Evolutionary conservation across 106 monocot species (phyloP).

Genomic region (Iris macrosiphon): DNA sequence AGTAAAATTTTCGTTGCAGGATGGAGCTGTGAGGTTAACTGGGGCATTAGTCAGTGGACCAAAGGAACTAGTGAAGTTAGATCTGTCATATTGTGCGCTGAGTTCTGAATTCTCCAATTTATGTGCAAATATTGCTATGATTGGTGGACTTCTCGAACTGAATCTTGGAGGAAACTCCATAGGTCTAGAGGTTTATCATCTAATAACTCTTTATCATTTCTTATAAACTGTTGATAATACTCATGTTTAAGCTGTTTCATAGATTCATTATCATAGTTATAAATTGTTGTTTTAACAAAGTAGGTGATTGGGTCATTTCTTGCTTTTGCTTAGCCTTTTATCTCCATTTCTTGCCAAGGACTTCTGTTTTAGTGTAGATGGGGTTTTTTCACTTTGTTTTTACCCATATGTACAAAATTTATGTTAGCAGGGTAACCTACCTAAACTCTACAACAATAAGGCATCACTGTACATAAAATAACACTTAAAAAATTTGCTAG

Average conservation of each 20-base stretch:
- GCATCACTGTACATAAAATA: too few relatives aligned
- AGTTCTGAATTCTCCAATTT: slow-evolving; percentile 38
- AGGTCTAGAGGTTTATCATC: slow-evolving; percentile 47
- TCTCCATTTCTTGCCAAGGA: neutral
- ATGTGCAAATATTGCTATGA: slow-evolving; percentile 24
- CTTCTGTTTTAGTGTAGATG: neutral
- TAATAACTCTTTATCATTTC: neutral
- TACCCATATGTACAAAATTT: too few relatives aligned
- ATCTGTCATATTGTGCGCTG: slow-evolving; percentile 73
- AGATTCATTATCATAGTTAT: neutral
- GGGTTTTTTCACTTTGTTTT: neutral
- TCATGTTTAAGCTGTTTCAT: neutral
- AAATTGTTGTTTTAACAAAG: too few relatives aligned
- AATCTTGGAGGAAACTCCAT: slow-evolving; percentile 77
- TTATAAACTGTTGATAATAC: too few relatives aligned
- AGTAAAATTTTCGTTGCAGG: slow-evolving; percentile 42
- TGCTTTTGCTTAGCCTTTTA: too few relatives aligned
- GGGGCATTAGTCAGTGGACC: slow-evolving; percentile 46
- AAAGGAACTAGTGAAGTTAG: slow-evolving; percentile 76
- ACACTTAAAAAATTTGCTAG: too few relatives aligned
- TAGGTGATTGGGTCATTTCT: too few relatives aligned
- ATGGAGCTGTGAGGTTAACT: slow-evolving; percentile 46
- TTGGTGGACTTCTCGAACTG: slow-evolving; percentile 47
- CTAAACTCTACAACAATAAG: too few relatives aligned
- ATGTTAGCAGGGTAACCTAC: too few relatives aligned